phyloP scores from a whole-genome alignment of 768 basidiomycete species.

The Amanita fuliginea region DNA sequence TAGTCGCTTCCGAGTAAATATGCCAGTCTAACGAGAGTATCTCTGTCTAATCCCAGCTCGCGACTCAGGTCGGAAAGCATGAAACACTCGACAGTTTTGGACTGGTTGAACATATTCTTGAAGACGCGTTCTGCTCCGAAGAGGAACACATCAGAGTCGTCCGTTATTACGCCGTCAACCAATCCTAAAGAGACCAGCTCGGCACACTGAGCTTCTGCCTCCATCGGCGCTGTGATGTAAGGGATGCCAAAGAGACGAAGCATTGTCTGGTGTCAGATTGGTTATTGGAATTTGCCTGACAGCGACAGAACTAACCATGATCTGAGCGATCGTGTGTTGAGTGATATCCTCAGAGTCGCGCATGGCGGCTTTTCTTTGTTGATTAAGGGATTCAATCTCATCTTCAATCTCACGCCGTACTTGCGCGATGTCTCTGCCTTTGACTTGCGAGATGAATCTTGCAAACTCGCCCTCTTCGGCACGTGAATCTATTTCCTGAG shows the following conservation, averaged over 20 bases:
- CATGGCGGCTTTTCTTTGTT: slow-evolving; percentile 81
- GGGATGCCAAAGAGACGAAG: slow-evolving; percentile 93
- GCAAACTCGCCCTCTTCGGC: slow-evolving; percentile 86
- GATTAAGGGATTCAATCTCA: slow-evolving; percentile 73
- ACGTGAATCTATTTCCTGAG: slow-evolving; percentile 73
- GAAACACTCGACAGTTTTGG: slow-evolving; percentile 97
- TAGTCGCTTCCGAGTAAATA: slow-evolving; percentile 97
- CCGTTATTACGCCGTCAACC: slow-evolving; percentile 96
- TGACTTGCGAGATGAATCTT: slow-evolving; percentile 85
- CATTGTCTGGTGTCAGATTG: slow-evolving; percentile 48
- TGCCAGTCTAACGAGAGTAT: slow-evolving; percentile 79
- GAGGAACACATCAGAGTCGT: slow-evolving; percentile 97
- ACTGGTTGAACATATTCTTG: slow-evolving; percentile 99
- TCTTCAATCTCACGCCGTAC: slow-evolving; percentile 86
- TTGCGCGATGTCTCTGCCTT: slow-evolving; percentile 71
- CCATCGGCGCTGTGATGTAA: slow-evolving; percentile 98
- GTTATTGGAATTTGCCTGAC: neutral
- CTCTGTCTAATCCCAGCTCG: slow-evolving; percentile 81
- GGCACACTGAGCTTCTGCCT: slow-evolving; percentile 98
- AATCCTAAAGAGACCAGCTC: slow-evolving; percentile 75
- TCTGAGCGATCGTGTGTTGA: slow-evolving; percentile 88
- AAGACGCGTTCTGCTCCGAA: slow-evolving; percentile 94
- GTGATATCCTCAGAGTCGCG: slow-evolving; percentile 93
- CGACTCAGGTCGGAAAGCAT: slow-evolving; percentile 70
- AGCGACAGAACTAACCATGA: slow-evolving; percentile 35